Conservation (phyloP, 139 green algal species). For the Auxenochlorella pyrenoidosa region DNA sequence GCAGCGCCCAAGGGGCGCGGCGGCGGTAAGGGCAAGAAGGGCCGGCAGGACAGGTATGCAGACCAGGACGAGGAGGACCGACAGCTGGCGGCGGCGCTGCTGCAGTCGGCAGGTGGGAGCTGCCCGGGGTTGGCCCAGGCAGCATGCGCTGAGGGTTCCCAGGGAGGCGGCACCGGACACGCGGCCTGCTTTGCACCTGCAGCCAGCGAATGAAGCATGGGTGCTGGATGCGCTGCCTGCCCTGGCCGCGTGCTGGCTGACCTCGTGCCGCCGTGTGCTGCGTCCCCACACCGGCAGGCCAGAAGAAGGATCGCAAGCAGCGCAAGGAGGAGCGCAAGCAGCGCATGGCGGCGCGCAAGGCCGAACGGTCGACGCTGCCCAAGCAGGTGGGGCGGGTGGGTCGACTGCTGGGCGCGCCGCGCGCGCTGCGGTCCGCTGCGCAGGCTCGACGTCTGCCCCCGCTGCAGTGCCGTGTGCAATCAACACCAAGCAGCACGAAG, state of each 20-base stretch:
- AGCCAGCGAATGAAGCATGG: background rate
- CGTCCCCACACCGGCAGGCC: constrained; percentile 27
- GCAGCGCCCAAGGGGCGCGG: background rate
- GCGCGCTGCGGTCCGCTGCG: no score
- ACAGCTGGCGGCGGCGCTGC: constrained; percentile 72
- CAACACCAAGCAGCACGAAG: no score
- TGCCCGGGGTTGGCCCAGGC: background rate
- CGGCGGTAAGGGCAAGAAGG: constrained; percentile 77
- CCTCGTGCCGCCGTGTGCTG: background rate
- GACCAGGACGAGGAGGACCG: constrained; percentile 96
- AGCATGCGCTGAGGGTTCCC: no score
- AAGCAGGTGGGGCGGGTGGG: constrained; percentile 17
- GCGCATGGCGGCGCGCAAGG: constrained; percentile 55
- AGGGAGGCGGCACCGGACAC: no score
- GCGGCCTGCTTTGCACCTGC: background rate
- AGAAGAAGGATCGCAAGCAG: constrained; percentile 73
- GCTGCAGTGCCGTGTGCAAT: no score
- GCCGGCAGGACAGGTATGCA: constrained; percentile 83
- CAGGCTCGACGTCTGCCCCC: no score
- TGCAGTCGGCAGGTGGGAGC: constrained; percentile 60
- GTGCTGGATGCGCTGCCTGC: background rate
- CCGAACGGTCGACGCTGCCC: constrained; percentile 21
- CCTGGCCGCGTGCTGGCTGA: background rate
- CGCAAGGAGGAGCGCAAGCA: constrained; percentile 75
- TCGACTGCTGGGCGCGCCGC: no score